Conservation (phyloP, 345 rosid species). For the Rubroshorea leprosula region DNA sequence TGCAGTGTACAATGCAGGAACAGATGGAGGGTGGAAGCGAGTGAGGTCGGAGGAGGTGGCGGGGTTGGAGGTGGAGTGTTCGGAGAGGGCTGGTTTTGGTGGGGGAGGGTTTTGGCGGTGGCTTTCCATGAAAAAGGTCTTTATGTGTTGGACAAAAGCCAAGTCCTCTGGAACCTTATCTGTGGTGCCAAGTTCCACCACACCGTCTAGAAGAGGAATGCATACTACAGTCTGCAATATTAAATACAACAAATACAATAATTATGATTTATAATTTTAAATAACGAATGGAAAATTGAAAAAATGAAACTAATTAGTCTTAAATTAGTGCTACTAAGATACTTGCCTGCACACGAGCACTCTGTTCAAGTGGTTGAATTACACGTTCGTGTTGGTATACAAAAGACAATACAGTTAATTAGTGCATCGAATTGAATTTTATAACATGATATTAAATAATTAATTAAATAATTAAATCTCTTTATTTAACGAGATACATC, state of each 20-base stretch:
- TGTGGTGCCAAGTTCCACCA: slow-evolving; percentile 77
- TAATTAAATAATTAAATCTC: too few relatives aligned
- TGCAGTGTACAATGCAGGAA: slow-evolving; percentile 20
- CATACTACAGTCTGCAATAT: slow-evolving; percentile 77
- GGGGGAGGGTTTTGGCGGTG: slow-evolving; percentile 33
- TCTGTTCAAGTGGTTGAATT: slow-evolving; percentile 23
- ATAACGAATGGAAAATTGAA: neutral
- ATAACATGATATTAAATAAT: too few relatives aligned
- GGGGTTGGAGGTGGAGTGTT: slow-evolving; percentile 74
- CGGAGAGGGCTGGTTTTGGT: slow-evolving; percentile 73
- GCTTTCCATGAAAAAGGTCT: slow-evolving; percentile 48
- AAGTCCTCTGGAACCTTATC: slow-evolving; percentile 62
- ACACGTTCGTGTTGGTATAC: slow-evolving; percentile 5
- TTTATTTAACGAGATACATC: too few relatives aligned
- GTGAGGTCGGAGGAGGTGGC: slow-evolving; percentile 44
- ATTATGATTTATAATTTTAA: too few relatives aligned
- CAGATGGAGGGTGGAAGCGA: slow-evolving; percentile 10
- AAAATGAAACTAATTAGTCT: neutral
- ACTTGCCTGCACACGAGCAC: slow-evolving; percentile 61
- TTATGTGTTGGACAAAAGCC: slow-evolving; percentile 40
- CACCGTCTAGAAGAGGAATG: slow-evolving; percentile 84
- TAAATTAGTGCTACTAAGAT: slow-evolving; percentile 8
- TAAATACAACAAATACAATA: neutral
- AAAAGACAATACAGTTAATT: neutral
- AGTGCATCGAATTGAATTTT: neutral